Conservation (phyloP, 495 filamentous ascomycete species). For the Paragyromitra xinjiangensis region DNA sequence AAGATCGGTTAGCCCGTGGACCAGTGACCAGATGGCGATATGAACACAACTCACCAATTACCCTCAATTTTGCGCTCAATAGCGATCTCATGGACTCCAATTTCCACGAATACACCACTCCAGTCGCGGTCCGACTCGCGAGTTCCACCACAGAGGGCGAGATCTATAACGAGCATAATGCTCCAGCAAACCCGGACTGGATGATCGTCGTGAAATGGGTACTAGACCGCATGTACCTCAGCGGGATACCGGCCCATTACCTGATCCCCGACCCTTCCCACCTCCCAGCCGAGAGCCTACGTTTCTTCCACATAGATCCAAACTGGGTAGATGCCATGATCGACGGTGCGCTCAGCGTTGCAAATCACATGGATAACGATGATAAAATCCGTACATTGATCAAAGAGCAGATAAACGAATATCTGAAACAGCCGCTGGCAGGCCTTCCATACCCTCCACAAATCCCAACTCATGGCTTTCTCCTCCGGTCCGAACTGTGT, state of each 20-base stretch:
- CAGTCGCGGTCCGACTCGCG: neutral
- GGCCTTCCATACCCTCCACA: constrained; percentile 22
- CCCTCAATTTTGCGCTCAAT: neutral
- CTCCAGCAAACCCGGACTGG: constrained; percentile 57
- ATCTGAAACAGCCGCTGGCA: neutral
- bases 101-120: neutral
- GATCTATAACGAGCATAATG: constrained; percentile 59
- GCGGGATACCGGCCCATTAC: constrained; percentile 59
- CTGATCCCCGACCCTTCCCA: constrained; percentile 60
- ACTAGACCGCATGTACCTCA: constrained; percentile 59
- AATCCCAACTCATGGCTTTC: constrained; percentile 46
- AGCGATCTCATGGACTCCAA: neutral
- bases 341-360: constrained; percentile 63
- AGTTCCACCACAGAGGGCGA: neutral
- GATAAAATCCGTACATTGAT: constrained; percentile 27
- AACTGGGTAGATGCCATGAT: constrained; percentile 62
- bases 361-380: constrained; percentile 59
- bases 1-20: neutral
- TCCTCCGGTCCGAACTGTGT: constrained; percentile 37
- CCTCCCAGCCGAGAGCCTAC: constrained; percentile 60
- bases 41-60: neutral
- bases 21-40: neutral
- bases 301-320: constrained; percentile 63
- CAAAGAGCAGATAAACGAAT: constrained; percentile 45
- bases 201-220: constrained; percentile 59